Base-by-base conservation (phyloP, 768 basidiomycete genomes). In the Solioccasus polychromus region DNA sequence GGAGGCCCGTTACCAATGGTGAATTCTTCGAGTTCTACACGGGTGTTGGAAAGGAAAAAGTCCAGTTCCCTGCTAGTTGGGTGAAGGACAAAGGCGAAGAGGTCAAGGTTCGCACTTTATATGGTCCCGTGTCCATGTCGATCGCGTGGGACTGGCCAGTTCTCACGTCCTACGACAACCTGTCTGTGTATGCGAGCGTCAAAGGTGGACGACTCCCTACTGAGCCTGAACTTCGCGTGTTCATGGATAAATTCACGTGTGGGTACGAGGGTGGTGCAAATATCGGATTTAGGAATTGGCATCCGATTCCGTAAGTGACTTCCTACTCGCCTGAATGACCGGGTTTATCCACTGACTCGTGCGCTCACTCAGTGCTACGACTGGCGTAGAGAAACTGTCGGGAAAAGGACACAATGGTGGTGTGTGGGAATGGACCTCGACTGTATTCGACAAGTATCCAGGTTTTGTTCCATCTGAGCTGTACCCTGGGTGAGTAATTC, bases 381-480 rank as follows among this genome's bases (percentile, higher is more conserved):
- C 80, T 2, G 88, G 86, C 28, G 65, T 72, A 49, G 69, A 70
- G 48, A 70, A 63, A 40, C 57, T 61, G 46, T 73, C 65, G 18
- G 79, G 81, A 3, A 78, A 71, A 62, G 87, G 89, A 10, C 80
- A 82, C 51, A 97, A 99, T 54, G 96, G 96, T 7, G 96, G 96
- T 5, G 86, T 96, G 14, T 99, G 95, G 93, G 93, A 97, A 71
- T 98, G 94, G 94, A 96, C 95, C 0, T 86, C 85, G 17, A 93
- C 92, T 14, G 54, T 75, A 23, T 77, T 94, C 35, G 83, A 82
- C 18, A 72, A 70, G 22, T 73, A 80, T 50, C 82, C 90, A 2
- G 93, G 91, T 0, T 99, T 85, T 61, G 73, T 73, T 35, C 73
- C 82, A 8, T 92, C 89, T 1, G 66, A 66, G 28, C 59, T 95